A percentile compares a stretch with the other conserved stretches of the same genome.
These are phyloP conservation scores for Sabuloglossum arenarium DNA, from an alignment of 495 filamentous ascomycete genomes.

Conservation along the genomic window DNA sequence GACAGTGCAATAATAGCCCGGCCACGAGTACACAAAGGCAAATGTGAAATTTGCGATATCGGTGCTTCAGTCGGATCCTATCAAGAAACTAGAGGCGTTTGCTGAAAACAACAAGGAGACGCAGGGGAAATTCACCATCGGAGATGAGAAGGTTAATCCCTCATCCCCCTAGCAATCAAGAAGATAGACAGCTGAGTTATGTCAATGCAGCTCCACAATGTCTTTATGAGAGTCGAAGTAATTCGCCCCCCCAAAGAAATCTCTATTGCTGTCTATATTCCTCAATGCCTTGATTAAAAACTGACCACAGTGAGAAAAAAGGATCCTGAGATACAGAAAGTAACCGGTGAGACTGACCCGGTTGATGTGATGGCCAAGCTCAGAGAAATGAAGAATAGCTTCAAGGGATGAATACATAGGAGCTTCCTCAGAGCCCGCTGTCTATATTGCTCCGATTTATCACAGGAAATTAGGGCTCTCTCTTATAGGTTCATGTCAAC, in stretches of 20 bases:
- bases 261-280: too few species aligned
- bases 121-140: slow-evolving; percentile 91
- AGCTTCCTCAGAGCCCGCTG: too few species aligned
- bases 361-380: slow-evolving; percentile 73
- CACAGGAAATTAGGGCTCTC: too few species aligned
- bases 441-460: too few species aligned
- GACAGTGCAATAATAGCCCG: slow-evolving; percentile 33
- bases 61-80: slow-evolving; percentile 49
- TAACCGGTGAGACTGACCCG: slow-evolving; percentile 60
- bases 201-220: slow-evolving; percentile 58
- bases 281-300: too few species aligned
- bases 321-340: slow-evolving; percentile 73
- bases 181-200: background rate
- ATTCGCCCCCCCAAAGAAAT: slow-evolving; percentile 15
- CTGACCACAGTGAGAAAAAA: too few species aligned
- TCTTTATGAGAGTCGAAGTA: slow-evolving; percentile 84
- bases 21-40: slow-evolving; percentile 91
- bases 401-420: slow-evolving; percentile 40
- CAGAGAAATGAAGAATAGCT: slow-evolving; percentile 83
- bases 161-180: background rate
- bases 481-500: too few species aligned
- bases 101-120: slow-evolving; percentile 66
- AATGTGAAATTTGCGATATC: slow-evolving; percentile 74
- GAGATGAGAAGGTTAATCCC: slow-evolving; percentile 67
- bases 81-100: slow-evolving; percentile 57